Evolutionary conservation across 495 filamentous ascomycete genomes (phyloP).

Genomic region (Xylaria castorea): DNA sequence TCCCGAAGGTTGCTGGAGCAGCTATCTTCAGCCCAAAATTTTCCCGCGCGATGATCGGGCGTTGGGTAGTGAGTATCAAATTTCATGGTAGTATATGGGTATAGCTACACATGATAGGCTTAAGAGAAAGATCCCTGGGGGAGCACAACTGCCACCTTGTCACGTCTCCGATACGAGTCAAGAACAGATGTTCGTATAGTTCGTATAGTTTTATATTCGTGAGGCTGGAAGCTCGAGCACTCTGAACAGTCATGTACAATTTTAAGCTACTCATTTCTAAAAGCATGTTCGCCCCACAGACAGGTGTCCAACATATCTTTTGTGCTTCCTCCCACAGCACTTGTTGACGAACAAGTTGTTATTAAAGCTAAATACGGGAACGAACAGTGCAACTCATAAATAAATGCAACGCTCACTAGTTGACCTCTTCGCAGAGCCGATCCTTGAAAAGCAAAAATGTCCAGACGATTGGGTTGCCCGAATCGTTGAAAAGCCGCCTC

Average conservation of each 20-base stretch:
- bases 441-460: not conserved
- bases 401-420: slow-evolving; percentile 7
- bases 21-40: slow-evolving; percentile 1
- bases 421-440: not conserved
- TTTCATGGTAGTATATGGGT: not conserved
- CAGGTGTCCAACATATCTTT: slow-evolving; percentile 35
- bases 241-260: slow-evolving; percentile 3
- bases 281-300: slow-evolving; percentile 30
- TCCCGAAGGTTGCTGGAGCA: not conserved
- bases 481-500: not conserved
- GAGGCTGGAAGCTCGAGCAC: slow-evolving; percentile 2
- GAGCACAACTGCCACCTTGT: slow-evolving; percentile 22
- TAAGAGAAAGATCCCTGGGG: not conserved
- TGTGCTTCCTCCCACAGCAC: slow-evolving; percentile 31
- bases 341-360: not conserved
- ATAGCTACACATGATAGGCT: not conserved
- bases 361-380: slow-evolving; percentile 1
- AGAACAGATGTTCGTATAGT: not conserved
- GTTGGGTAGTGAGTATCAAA: slow-evolving; percentile 6
- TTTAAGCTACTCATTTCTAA: not conserved
- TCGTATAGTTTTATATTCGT: not conserved
- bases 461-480: not conserved
- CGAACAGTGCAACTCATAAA: slow-evolving; percentile 8
- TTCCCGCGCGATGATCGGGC: not conserved
- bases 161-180: slow-evolving; percentile 5